These are phyloP conservation scores for Saturnispora quitensis DNA, from an alignment of 805 yeast species.

Conservation along the genomic window DNA sequence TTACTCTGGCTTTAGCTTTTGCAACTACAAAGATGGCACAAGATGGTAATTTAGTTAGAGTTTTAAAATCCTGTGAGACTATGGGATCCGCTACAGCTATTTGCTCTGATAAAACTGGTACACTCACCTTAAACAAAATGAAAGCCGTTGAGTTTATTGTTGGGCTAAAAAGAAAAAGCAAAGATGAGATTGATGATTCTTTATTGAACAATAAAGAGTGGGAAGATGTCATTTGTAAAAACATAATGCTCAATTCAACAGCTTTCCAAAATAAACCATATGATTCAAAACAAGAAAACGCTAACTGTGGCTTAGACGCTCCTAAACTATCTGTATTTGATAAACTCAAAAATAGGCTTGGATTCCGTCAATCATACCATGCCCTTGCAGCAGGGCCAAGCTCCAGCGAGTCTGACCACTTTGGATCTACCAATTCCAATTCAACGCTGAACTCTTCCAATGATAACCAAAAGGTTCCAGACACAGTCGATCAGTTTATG, in stretches of 20 bases:
- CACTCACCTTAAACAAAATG: conserved; percentile 91
- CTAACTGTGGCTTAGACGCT: background rate
- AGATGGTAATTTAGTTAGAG: conserved; percentile 93
- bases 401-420: background rate
- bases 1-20: conserved; percentile 91
- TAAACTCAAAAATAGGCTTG: conserved; percentile 2
- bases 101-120: conserved; percentile 97
- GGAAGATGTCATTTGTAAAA: conserved; percentile 33
- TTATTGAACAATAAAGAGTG: conserved; percentile 12
- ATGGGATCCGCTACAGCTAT: conserved; percentile 98
- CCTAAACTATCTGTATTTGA: background rate
- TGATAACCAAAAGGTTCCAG: conserved; percentile 3
- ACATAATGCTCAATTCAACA: conserved; percentile 73
- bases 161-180: conserved; percentile 45
- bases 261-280: conserved; percentile 61
- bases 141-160: conserved; percentile 71
- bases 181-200: conserved; percentile 30
- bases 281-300: conserved; percentile 16
- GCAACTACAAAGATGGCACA: conserved; percentile 98
- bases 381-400: background rate
- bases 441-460: background rate
- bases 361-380: background rate
- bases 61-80: conserved; percentile 88
- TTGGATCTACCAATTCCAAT: background rate
- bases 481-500: conserved; percentile 38